A percentile compares a stretch with the other conserved stretches of the same genome.
Evolutionary conservation across 2,329 filamentous ascomycete genomes (phyloP).

Genomic region (Aciculosporium take): DNA sequence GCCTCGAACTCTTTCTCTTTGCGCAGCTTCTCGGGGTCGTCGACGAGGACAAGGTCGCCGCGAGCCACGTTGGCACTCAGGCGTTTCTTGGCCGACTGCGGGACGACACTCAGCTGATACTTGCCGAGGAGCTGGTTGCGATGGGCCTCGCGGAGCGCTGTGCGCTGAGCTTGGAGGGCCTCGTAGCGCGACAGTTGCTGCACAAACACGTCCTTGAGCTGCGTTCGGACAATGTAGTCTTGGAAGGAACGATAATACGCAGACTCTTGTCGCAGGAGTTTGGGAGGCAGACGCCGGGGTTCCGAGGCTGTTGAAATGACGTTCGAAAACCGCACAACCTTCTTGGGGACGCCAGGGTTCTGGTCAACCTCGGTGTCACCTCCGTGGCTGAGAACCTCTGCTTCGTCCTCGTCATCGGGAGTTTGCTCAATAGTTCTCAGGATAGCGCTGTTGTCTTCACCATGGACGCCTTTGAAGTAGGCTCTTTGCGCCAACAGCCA

Average conservation of each 20-base stretch:
- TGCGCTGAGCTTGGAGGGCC: constrained; percentile 68
- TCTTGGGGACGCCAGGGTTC: constrained; percentile 36
- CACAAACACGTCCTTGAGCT: constrained; percentile 62
- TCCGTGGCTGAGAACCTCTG: not conserved
- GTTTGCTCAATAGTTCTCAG: constrained; percentile 24
- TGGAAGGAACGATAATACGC: constrained; percentile 85
- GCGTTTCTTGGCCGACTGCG: constrained; percentile 55
- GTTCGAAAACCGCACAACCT: constrained; percentile 62
- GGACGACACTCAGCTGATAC: constrained; percentile 60
- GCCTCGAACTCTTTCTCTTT: constrained; percentile 71
- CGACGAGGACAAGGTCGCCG: constrained; percentile 49
- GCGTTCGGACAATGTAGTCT: constrained; percentile 52
- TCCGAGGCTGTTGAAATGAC: constrained; percentile 29
- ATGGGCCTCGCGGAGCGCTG: constrained; percentile 59
- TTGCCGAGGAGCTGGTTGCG: constrained; percentile 73
- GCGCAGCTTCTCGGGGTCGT: constrained; percentile 48
- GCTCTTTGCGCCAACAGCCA: constrained; percentile 76
- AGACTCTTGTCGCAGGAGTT: constrained; percentile 47
- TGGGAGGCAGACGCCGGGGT: constrained; percentile 36
- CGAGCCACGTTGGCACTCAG: constrained; percentile 60
- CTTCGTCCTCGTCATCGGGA: constrained; percentile 15
- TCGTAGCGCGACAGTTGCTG: constrained; percentile 78
- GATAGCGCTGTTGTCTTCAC: constrained; percentile 23
- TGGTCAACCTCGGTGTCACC: constrained; percentile 12
- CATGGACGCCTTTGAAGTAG: constrained; percentile 56